These are phyloP conservation scores for Saposhnikovia divaricata DNA, from an alignment of 129 eudicot genomes.

Conservation along the genomic window DNA sequence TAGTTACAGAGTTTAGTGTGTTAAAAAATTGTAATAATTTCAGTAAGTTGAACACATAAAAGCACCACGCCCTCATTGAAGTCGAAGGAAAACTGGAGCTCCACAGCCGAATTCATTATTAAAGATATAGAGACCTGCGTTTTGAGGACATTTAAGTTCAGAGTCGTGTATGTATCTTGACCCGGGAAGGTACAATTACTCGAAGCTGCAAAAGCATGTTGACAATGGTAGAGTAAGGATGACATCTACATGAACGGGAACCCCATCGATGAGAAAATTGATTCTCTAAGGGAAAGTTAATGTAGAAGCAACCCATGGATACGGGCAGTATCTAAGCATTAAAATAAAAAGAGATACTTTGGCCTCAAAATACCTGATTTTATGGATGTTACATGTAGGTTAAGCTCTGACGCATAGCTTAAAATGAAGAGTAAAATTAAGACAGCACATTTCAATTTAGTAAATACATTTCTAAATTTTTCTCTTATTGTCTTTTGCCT, in stretches of 20 bases:
- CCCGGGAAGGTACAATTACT: background rate
- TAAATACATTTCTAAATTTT: background rate
- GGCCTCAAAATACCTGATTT: background rate
- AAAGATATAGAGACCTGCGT: background rate
- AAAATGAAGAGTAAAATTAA: background rate
- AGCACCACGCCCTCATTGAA: background rate
- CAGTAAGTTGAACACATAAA: background rate
- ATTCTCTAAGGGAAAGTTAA: background rate
- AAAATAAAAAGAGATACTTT: background rate
- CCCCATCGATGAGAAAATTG: background rate
- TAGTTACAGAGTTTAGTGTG: background rate
- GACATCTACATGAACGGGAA: background rate
- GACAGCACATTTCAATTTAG: background rate
- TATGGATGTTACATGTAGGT: background rate
- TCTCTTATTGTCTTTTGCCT: background rate
- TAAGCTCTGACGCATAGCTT: background rate
- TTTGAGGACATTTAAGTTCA: background rate
- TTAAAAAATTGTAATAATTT: background rate
- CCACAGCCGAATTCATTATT: background rate
- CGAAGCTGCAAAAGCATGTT: background rate
- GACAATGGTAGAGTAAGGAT: background rate
- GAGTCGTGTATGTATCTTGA: background rate
- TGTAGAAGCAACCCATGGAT: background rate
- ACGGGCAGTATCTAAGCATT: background rate
- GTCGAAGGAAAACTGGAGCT: background rate